Evolutionary conservation across 2,329 filamentous ascomycete species (phyloP), one percentile per base, ranked within the genome.

Genomic region (Trichoderma breve): DNA sequence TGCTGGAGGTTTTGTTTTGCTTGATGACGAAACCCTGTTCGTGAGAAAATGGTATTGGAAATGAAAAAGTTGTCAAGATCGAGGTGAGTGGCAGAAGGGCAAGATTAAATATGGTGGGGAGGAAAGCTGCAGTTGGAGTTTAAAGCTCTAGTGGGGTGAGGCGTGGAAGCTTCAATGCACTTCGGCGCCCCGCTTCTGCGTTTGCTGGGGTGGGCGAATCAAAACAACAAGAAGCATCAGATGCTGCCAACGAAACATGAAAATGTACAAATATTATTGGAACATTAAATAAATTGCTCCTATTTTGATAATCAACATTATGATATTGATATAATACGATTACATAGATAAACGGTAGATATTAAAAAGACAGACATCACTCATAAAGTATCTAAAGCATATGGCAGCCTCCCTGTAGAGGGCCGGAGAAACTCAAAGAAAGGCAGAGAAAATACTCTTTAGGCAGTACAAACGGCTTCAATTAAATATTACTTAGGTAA

Each of bases 91-190:
- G 57, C 57, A 60, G 30, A 34, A 21, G 57, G 2, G 18, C 12
- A 15, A 26, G 14, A 9, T 24, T 15, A 39, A 36, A 4, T 30
- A 57, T 57, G 53, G 26, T 57, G 26, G 21, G 53, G 53, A 39
- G 21, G 32, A 21, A 62, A 39, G 58, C 6, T 18, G 32, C 32
- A 74, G 73, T 79, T 79, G 76, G 78, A 75, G 78, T 21, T 34
- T 18, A 81, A 81, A 81, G 79, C 78, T 80, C 67, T 76, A 71
- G 77, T 78, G 76, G 78, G 77, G 75, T 14, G 53, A 43, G 32
- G 64, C 51, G 21, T 28, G 24, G 53, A 60, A 62, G 67, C 67
- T 70, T 32, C 30, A 53, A 26, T 34, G n/a, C 26, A 61, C 6
- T 60, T 69, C 30, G 26, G 3, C n/a, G 55, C 67, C 57, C 55